Evolutionary conservation across 163 green algal species (phyloP).

Genomic region (Picocystis sp.): DNA sequence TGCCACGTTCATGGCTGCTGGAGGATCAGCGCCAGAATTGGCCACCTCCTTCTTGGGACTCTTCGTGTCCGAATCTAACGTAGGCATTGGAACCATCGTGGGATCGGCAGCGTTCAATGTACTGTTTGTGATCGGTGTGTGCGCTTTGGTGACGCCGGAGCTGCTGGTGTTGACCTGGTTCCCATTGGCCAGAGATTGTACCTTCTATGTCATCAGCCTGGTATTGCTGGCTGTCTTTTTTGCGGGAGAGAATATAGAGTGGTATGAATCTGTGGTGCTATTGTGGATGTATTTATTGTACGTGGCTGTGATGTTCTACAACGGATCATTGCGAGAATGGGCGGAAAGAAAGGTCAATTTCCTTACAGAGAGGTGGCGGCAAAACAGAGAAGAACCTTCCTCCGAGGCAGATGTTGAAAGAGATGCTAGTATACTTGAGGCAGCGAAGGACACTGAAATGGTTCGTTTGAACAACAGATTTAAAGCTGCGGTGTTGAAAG

Average conservation of each 20-base stretch:
- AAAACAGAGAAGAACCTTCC: neutral
- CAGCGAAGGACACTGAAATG: too few species aligned
- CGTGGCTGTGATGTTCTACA: constrained; percentile 1
- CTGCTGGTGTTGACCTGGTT: constrained; percentile 3
- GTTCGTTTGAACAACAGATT: too few species aligned
- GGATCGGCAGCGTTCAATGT: constrained; percentile 6
- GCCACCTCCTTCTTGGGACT: constrained; percentile 3
- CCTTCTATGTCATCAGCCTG: neutral
- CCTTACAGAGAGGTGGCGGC: neutral
- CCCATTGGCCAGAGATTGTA: neutral
- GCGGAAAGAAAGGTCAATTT: constrained; percentile 3
- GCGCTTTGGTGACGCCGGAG: neutral
- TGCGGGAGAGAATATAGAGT: neutral
- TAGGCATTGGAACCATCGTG: constrained; percentile 13
- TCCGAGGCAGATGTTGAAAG: neutral
- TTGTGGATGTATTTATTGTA: constrained; percentile 1
- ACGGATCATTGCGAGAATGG: neutral
- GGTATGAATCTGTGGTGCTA: neutral
- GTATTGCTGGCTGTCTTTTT: constrained; percentile 1
- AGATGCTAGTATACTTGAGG: too few species aligned
- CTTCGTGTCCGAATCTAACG: constrained; percentile 10
- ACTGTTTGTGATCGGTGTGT: constrained; percentile 1
- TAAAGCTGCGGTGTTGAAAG: too few species aligned
- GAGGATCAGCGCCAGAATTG: neutral
- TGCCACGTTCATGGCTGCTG: constrained; percentile 2